Conservation (phyloP, 2,329 filamentous ascomycete species). For the Microdochium bolleyi region DNA sequence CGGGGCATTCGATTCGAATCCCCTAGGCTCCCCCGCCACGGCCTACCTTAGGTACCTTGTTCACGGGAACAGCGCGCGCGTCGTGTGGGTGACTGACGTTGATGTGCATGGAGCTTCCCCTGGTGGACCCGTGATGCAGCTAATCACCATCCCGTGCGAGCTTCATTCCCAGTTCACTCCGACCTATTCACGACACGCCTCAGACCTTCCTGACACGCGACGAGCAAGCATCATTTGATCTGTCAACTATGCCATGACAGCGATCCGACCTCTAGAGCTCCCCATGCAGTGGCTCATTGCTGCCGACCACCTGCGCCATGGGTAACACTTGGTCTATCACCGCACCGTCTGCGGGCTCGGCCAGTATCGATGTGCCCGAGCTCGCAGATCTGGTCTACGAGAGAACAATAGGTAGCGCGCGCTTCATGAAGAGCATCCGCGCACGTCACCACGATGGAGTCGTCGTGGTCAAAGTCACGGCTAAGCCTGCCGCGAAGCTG, state of each 20-base stretch:
- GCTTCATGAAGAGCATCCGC: constrained; percentile 95
- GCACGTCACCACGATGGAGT: constrained; percentile 85
- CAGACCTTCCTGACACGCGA: neutral
- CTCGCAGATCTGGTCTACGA: constrained; percentile 87
- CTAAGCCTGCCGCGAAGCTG: constrained; percentile 83
- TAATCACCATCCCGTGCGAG: no score
- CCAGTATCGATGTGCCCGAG: constrained; percentile 90
- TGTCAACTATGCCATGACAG: neutral
- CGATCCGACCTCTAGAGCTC: neutral
- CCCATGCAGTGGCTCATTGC: neutral
- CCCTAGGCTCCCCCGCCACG: no score
- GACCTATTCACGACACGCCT: neutral
- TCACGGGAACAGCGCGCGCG: no score
- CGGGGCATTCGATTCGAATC: no score
- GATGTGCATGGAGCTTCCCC: no score
- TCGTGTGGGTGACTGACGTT: no score
- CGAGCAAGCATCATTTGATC: neutral
- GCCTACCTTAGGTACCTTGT: no score
- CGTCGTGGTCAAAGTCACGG: constrained; percentile 88
- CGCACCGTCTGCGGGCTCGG: constrained; percentile 82
- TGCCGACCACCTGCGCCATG: constrained; percentile 45
- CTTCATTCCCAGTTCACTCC: no score
- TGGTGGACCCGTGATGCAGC: no score
- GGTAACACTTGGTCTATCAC: constrained; percentile 95
- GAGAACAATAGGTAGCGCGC: constrained; percentile 80